Percentiles rank a stretch among this genome's conserved stretches.
These are phyloP conservation scores for Sporobolomyces roseus DNA, from an alignment of 768 basidiomycete genomes.

Conservation along the genomic window DNA sequence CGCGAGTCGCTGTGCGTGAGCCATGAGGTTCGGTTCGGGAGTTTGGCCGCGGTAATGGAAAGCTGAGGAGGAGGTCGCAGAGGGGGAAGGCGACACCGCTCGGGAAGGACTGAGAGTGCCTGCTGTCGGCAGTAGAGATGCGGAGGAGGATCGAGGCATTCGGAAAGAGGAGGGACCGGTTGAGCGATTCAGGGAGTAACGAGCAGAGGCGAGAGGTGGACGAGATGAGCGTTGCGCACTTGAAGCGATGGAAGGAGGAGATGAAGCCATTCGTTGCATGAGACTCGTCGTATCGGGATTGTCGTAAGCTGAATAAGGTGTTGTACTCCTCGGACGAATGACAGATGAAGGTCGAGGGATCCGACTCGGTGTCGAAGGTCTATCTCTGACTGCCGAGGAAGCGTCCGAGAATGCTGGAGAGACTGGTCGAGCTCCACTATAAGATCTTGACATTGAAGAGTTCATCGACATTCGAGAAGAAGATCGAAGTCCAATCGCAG, in stretches of 20 bases:
- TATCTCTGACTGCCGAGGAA: slow-evolving; percentile 13
- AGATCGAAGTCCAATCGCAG: slow-evolving; percentile 11
- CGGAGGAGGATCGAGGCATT: slow-evolving; percentile 44
- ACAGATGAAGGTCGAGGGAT: slow-evolving; percentile 30
- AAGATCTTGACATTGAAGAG: slow-evolving; percentile 27
- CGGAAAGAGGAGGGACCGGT: neutral
- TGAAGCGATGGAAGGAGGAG: neutral
- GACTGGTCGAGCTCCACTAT: slow-evolving; percentile 12
- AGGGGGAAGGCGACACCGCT: slow-evolving; percentile 54
- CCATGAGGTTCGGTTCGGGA: slow-evolving; percentile 62
- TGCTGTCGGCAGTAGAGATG: slow-evolving; percentile 44
- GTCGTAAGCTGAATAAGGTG: slow-evolving; percentile 18
- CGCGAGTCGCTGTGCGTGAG: slow-evolving; percentile 55
- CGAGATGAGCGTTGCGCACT: neutral
- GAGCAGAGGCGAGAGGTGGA: neutral
- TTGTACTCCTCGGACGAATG: slow-evolving; percentile 7
- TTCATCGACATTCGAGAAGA: slow-evolving; percentile 26
- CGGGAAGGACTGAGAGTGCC: slow-evolving; percentile 15
- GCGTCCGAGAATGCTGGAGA: slow-evolving; percentile 36
- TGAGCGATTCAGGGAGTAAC: slow-evolving; percentile 17
- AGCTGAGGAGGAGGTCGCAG: slow-evolving; percentile 51
- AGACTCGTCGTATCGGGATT: slow-evolving; percentile 7
- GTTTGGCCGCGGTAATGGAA: slow-evolving; percentile 55
- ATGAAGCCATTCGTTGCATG: slow-evolving; percentile 35
- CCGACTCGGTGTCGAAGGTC: slow-evolving; percentile 31